A percentile compares a stretch with the other conserved stretches of the same genome.
Conservation (phyloP, 1,284 basidiomycete genomes). For the Neolentinus lepideus region DNA sequence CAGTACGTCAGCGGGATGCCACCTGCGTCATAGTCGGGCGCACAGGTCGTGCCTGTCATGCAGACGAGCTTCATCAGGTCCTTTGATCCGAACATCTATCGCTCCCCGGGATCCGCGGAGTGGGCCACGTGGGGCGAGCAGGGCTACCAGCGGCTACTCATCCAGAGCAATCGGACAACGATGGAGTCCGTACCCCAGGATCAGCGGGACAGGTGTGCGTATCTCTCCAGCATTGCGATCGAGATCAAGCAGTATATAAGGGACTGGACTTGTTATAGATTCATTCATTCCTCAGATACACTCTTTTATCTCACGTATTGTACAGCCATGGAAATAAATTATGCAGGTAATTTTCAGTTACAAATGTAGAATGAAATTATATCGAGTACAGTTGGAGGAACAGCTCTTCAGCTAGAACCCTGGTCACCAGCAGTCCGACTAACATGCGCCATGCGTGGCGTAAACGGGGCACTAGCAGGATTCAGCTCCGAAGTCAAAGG, state of each 20-base stretch:
- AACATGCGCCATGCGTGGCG: neutral
- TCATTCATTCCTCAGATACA: too few relatives aligned
- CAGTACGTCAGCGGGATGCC: neutral
- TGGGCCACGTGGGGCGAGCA: neutral
- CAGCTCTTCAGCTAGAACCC: too few relatives aligned
- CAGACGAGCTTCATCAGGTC: neutral
- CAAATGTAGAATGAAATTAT: too few relatives aligned
- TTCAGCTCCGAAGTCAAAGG: neutral
- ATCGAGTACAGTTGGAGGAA: too few relatives aligned
- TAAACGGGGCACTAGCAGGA: slow-evolving; percentile 1
- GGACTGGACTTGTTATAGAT: too few relatives aligned
- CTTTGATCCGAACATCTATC: neutral
- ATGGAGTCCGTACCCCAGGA: neutral
- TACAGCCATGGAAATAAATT: too few relatives aligned
- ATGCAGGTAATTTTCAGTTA: too few relatives aligned
- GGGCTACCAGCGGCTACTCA: neutral
- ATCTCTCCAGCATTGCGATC: neutral
- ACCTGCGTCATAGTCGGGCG: neutral
- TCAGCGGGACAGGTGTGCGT: neutral
- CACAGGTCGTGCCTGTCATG: neutral
- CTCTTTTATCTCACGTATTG: too few relatives aligned
- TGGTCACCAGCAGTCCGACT: neutral
- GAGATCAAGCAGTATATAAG: neutral
- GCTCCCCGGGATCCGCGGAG: neutral
- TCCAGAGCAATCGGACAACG: neutral